Evolutionary conservation across 2,329 filamentous ascomycete species (phyloP), one percentile per base, ranked within the genome.

Genomic region (Neofusicoccum sp.): DNA sequence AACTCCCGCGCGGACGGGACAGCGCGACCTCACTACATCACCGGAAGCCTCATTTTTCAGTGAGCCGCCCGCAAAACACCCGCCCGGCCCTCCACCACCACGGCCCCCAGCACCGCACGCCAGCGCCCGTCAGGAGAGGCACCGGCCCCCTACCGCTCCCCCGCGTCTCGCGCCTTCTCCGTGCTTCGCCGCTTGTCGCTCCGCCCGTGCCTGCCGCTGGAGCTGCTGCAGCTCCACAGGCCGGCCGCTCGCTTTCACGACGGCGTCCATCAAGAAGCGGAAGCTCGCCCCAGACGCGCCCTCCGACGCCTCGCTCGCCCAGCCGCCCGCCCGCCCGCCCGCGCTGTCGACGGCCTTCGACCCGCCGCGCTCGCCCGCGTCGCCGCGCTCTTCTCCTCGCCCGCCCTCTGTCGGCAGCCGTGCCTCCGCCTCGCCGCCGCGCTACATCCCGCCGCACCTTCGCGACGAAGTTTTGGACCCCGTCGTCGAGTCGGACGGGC

Each of bases 401-500:
- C 73, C 70, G 52, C 66, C 64, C 47, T 67, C 67, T 52, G 41
- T 68, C 62, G 67, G 56, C 64, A 60, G 65, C 43, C 65, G 68
- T 58, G 61, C 71, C 63, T 74, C 74, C 56, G 69, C 72, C 64
- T 76, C 70, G 22, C 76, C 77, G 61, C 77, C 79, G 47, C 79
- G 81, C 64, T 84, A 81, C 71, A 78, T 86, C 62, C 84, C 84
- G 65, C 80, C 83, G 61, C 84, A 86, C 73, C 75, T 86, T 63
- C 83, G 84, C 71, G 79, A 81, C 73, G 82, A 84, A 71, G 78
- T 83, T 61, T 69, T 73, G 37, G 75, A 78, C 71, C 70, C 72
- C 11, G 66, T 70, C 33, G 68, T 68, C 31, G 73, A 75, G 62
- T 56, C 71, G 37, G 66, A 47, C 48, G 69, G 62, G 34, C 47